phyloP scores from a whole-genome alignment of 169 alveolate species.

The Miamiensis avidus region DNA sequence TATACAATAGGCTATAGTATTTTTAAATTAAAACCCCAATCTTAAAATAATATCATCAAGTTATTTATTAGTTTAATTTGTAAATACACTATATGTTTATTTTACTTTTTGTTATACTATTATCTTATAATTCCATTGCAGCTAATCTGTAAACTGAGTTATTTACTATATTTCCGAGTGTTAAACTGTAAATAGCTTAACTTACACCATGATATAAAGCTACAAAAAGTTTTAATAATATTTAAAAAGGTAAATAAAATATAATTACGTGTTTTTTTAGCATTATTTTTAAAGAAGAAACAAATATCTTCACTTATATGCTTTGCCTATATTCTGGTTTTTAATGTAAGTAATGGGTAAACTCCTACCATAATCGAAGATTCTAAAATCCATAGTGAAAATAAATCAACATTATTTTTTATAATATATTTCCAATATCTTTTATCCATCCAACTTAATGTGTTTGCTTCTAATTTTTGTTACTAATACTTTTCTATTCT shows the following conservation, averaged over 20 bases:
- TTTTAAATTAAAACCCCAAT: background rate
- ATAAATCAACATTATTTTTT: background rate
- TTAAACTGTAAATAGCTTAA: background rate
- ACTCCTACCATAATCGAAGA: background rate
- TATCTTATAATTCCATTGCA: no score
- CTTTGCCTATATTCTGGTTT: background rate
- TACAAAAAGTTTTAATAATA: no score
- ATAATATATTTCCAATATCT: background rate
- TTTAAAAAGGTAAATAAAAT: no score
- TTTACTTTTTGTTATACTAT: background rate
- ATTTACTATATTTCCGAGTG: background rate
- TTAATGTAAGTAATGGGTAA: background rate
- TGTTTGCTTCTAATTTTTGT: background rate
- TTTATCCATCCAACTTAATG: background rate
- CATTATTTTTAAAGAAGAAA: background rate
- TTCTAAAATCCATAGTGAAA: background rate
- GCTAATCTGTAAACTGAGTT: background rate
- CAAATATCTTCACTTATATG: background rate
- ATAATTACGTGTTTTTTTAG: background rate
- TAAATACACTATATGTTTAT: no score
- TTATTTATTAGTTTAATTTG: no score
- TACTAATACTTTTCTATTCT: no score
- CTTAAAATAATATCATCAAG: background rate
- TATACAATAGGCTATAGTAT: background rate
- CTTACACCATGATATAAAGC: background rate